These are phyloP conservation scores for Phaeophleospora eucalypticola DNA, from an alignment of 2,329 filamentous ascomycete species.

Conservation along the genomic window DNA sequence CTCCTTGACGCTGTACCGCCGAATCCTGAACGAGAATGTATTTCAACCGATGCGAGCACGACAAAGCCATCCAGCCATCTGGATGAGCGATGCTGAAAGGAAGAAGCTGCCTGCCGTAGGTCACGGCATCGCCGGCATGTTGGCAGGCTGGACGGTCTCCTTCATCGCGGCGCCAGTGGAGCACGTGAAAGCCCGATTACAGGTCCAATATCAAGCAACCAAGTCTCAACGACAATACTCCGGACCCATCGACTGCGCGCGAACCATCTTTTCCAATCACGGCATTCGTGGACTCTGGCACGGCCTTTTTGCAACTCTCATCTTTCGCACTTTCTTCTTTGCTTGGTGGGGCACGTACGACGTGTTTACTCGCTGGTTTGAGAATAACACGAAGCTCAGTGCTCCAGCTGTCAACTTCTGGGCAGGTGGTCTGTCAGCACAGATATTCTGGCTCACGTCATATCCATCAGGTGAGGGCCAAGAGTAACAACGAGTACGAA, in stretches of 20 bases:
- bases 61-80: slow-evolving; percentile 17
- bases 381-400: slow-evolving; percentile 63
- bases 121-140: slow-evolving; percentile 80
- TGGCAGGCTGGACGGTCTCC: slow-evolving; percentile 84
- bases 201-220: slow-evolving; percentile 83
- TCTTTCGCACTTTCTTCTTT: slow-evolving; percentile 94
- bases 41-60: slow-evolving; percentile 54
- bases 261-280: slow-evolving; percentile 62
- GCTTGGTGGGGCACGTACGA: slow-evolving; percentile 99
- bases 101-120: slow-evolving; percentile 67
- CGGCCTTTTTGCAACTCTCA: slow-evolving; percentile 75
- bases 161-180: slow-evolving; percentile 93
- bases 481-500: background rate
- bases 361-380: slow-evolving; percentile 66
- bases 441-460: slow-evolving; percentile 89
- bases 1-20: slow-evolving; percentile 83
- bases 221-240: slow-evolving; percentile 76
- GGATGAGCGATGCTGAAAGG: slow-evolving; percentile 31
- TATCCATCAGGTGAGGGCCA: slow-evolving; percentile 61
- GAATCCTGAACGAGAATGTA: slow-evolving; percentile 73
- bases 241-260: slow-evolving; percentile 79
- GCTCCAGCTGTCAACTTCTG: slow-evolving; percentile 89
- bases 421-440: slow-evolving; percentile 88
- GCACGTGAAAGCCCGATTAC: slow-evolving; percentile 88
- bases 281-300: slow-evolving; percentile 80